Evolutionary conservation across 257 asterid genomes (phyloP), one percentile per base, ranked within the genome.

Genomic region (Solanum bukasovii): DNA sequence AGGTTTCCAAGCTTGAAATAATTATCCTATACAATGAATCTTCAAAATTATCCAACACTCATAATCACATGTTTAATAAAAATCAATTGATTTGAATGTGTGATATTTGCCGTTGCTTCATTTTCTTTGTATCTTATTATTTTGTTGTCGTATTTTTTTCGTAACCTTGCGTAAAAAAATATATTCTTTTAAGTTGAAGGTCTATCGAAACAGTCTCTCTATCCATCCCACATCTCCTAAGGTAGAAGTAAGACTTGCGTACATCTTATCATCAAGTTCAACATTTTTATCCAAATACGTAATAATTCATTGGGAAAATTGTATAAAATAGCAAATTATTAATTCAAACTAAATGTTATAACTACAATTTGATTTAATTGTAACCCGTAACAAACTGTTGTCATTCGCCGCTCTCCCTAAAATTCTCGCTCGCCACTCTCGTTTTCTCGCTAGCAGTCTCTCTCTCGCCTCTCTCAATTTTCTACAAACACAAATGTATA

Each of bases 1-100:
- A 77, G 61, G 84, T 40, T 77, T 77, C 52, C 52, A 74, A 74
- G 83, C 83, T 74, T 21, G 44, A 21, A 74, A 74, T 74, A 37
- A 35, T 21, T 37, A 74, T 72, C 27, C 14, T 72, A 72, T 72
- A 20, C 46, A 34, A 72, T 72, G 44, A 34, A 72, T 72, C 81
- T 33, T 72, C 81, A 34, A 72, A 72, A 4, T 72, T 72, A 72
- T 35, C 52, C 83, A 5, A 20, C 5, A 74, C 18, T 74, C 83
- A 74, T 37, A 44, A 74, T 74, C 31, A 74, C 52, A 5, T 35
- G 83, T 74, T 37, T 74, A 37, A 21, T 27, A 74, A 74, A 74
- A 35, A 21, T 7, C n/a, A 59, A 37, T 21, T 25, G 40, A 73
- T 71, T 71, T 71, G n/a, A 71, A 71, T 31, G 25, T 33, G 25